Base-by-base conservation (phyloP, 164 flowering plant species). In the Akebia trifoliata region DNA sequence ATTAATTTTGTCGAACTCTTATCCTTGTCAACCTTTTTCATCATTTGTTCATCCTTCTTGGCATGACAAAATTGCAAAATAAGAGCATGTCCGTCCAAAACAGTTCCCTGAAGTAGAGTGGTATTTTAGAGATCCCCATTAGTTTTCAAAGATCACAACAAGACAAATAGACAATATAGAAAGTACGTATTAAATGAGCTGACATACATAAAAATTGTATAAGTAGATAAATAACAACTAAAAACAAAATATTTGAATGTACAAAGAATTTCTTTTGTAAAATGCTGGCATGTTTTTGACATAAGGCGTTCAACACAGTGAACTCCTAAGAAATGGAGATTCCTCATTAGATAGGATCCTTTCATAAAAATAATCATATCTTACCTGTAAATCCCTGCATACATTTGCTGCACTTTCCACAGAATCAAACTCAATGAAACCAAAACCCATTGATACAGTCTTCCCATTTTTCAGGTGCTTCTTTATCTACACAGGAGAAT, bases 61-160 rank as follows among this genome's bases (percentile, higher is more conserved):
- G 78, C 77, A 60, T 78, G 89, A 57, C 95, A 86, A 60, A 73
- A 79, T 79, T 87, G 89, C 79, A 94, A 71, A 57, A 69, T 81
- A 46, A 94, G 90, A 61, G 97, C 95, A 77, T 94, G 96, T 38
- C 95, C 90, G 69, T 94, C 97, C 73, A 94, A 69, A 67, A 86
- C 62, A 72, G 95, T 83, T 74, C 95, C 96, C 97, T 94, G 72
- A 35, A 58, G 56, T 9, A 53, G n/a, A 60, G 20, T 50, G 11
- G 6, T 20, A 22, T n/a, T 10, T 4, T n/a, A 18, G 28, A 22
- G 5, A 45, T 30, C 30, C 7, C 6, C 5, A 17, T 43, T 2
- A 43, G n/a, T n/a, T n/a, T n/a, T n/a, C 4, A 43, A 17, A 17
- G 24, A 17, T 43, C 17, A 18, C 0, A 26, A 34, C 26, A 40